These are phyloP conservation scores for Macrotyloma uniflorum DNA, from an alignment of 306 rosid genomes.

Conservation along the genomic window DNA sequence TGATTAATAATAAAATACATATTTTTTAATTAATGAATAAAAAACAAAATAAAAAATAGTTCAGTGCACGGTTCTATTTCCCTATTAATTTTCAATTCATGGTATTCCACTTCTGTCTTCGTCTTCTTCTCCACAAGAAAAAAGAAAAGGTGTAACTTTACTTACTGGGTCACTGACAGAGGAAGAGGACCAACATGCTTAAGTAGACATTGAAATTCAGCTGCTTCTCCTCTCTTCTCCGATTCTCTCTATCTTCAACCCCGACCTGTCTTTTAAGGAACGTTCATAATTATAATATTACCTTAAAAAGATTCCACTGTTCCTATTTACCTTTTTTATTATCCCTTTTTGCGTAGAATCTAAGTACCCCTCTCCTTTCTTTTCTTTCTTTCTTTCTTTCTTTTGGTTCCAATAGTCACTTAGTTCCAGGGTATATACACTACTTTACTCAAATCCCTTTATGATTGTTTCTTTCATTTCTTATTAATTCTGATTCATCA, in stretches of 20 bases:
- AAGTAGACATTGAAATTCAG: slow-evolving; percentile 26
- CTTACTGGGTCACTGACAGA: slow-evolving; percentile 41
- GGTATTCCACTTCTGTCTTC: not conserved
- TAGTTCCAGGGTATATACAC: slow-evolving; percentile 26
- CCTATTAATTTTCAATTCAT: too few relatives aligned
- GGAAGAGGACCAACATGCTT: slow-evolving; percentile 50
- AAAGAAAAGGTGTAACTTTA: slow-evolving; percentile 13
- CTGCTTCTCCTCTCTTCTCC: slow-evolving; percentile 16
- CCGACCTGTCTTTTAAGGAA: slow-evolving; percentile 25
- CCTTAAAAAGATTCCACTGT: slow-evolving; percentile 33
- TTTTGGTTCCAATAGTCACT: slow-evolving; percentile 18
- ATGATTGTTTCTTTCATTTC: slow-evolving; percentile 4
- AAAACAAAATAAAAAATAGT: not conserved
- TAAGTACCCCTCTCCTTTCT: slow-evolving; percentile 37
- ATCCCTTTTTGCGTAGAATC: slow-evolving; percentile 43
- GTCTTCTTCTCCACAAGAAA: not conserved
- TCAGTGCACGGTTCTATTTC: not conserved
- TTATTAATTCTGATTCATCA: slow-evolving; percentile 52
- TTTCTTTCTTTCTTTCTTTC: slow-evolving; percentile 30
- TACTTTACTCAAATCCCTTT: slow-evolving; percentile 31
- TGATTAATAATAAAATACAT: not conserved
- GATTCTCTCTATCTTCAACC: slow-evolving; percentile 37
- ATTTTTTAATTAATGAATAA: not conserved
- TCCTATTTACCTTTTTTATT: slow-evolving; percentile 47
- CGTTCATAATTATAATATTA: not conserved